phyloP scores from a whole-genome alignment of 176 grass and related monocot species.

The Eragrostis nindensis region DNA sequence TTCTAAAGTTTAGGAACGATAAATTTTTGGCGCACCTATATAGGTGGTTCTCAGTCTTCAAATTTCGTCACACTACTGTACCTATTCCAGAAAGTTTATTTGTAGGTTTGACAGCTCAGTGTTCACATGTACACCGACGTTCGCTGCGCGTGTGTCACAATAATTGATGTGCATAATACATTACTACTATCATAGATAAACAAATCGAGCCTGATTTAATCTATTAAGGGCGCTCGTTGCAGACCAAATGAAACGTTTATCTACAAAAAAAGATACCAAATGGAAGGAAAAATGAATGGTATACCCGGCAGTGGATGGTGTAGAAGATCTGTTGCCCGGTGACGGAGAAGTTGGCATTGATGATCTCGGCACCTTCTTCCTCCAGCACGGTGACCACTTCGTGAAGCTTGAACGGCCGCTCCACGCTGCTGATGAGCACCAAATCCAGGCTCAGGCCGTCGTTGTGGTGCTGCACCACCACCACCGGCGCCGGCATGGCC shows the following conservation, averaged over 20 bases:
- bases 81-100: not conserved
- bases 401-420: conserved; percentile 51
- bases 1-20: not conserved
- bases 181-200: not conserved
- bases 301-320: conserved; percentile 62
- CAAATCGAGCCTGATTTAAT: not conserved
- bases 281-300: not conserved
- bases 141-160: not conserved
- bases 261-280: not conserved
- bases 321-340: conserved; percentile 44
- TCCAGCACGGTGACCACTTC: conserved; percentile 59
- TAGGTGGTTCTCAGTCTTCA: not conserved
- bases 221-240: not conserved
- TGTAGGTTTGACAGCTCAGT: not conserved
- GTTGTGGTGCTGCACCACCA: conserved; percentile 51
- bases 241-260: not conserved
- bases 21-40: not conserved
- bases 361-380: conserved; percentile 70
- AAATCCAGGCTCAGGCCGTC: conserved; percentile 52
- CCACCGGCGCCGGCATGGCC: not conserved
- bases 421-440: conserved; percentile 36
- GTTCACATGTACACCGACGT: not conserved
- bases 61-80: not conserved
- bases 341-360: conserved; percentile 47
- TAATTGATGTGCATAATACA: not conserved